Evolutionary conservation across 179 eudicot species (phyloP), one percentile per base, ranked within the genome.

Genomic region (Carnegiea gigantea): DNA sequence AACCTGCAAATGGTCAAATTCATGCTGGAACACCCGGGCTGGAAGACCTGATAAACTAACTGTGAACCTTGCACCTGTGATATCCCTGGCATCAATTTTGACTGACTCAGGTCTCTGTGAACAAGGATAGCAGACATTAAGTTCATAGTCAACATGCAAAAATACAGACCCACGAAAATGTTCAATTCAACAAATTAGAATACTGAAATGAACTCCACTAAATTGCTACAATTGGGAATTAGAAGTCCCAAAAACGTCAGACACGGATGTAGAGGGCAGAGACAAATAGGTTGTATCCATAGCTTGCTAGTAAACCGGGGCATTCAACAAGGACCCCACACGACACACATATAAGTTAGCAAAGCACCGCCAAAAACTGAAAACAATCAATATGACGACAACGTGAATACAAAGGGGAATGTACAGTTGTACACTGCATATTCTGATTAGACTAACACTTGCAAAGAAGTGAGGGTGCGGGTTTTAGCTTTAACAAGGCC

Each of bases 11-110:
- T 96, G 99, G 86, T 96, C 99, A 88, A 84, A 96, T 90, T 96
- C 99, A 73, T 96, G 99, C 90, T 96, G 99, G 85, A 96, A 96
- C 26, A 96, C 97, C 33, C 99, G 92, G 14, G 99, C 93, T 73
- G 93, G 90, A 83, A 96, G 98, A 33, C 71, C 93, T 21, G 93
- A 89, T 87, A 96, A 86, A 83, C 79, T 86, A 76, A 94, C 78
- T 64, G 89, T 60, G 86, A 96, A 94, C 84, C 86, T 96, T 84
- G 91, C 87, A 80, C 99, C 98, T 38, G 79, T 91, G 64, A 95
- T 80, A 86, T 96, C 98, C 78, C 81, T 90, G 64, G 99, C 99
- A 85, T 94, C 97, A 87, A 93, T 83, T 81, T 91, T 94, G 30
- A 94, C 88, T 20, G 99, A 89, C 77, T 92, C 97, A 74, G 99